These are phyloP conservation scores for Lactifluus echinatus DNA, from an alignment of 768 basidiomycete species.

Conservation along the genomic window DNA sequence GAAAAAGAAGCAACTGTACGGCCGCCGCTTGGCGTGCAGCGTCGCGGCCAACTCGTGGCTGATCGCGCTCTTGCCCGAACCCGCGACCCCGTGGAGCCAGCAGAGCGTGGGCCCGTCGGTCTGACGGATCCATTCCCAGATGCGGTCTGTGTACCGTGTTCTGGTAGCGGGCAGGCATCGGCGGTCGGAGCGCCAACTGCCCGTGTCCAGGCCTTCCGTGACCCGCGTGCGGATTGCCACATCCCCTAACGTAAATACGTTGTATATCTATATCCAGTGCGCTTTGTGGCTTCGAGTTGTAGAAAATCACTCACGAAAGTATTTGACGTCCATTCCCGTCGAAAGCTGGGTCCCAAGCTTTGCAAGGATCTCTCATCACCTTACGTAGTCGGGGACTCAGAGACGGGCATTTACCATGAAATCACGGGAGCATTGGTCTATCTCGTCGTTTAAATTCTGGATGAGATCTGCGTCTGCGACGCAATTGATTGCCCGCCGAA, in stretches of 20 bases:
- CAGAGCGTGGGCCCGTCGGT: slow-evolving; percentile 8
- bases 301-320: slow-evolving; percentile 6
- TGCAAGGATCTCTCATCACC: neutral
- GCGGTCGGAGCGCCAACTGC: slow-evolving; percentile 10
- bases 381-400: too few relatives aligned
- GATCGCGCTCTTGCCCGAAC: slow-evolving; percentile 21
- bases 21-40: slow-evolving; percentile 8
- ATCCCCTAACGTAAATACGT: neutral
- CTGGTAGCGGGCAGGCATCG: slow-evolving; percentile 17
- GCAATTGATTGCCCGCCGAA: slow-evolving; percentile 12
- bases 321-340: slow-evolving; percentile 6
- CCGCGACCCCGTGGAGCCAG: slow-evolving; percentile 20
- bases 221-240: slow-evolving; percentile 7
- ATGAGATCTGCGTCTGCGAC: slow-evolving; percentile 9
- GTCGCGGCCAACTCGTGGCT: slow-evolving; percentile 17
- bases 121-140: slow-evolving; percentile 11
- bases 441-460: slow-evolving; percentile 4
- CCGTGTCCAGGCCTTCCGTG: slow-evolving; percentile 5
- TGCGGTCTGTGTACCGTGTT: slow-evolving; percentile 10
- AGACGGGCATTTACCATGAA: too few relatives aligned
- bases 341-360: slow-evolving; percentile 14
- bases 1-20: slow-evolving; percentile 21
- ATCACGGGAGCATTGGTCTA: slow-evolving; percentile 1
- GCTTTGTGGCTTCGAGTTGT: neutral
- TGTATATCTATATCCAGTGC: neutral